A percentile compares a stretch with the other conserved stretches of the same genome.
Conservation (phyloP, 768 basidiomycete genomes). For the Lyophyllum decastes region DNA sequence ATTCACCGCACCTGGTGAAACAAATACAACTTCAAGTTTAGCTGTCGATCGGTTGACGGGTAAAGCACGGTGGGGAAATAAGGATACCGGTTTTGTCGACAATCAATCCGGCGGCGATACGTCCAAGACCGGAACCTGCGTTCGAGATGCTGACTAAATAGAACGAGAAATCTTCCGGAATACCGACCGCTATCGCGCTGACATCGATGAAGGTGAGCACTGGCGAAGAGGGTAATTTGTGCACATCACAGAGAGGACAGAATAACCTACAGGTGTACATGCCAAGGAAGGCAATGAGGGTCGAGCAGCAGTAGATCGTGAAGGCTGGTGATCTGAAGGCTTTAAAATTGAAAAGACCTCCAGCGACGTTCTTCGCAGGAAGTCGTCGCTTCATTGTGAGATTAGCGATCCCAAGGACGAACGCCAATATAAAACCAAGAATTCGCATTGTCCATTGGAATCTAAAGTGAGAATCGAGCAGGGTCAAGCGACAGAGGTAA, state of each 20-base stretch:
- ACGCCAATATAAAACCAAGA: slow-evolving; percentile 56
- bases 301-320: slow-evolving; percentile 50
- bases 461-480: slow-evolving; percentile 27
- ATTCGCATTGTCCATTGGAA: slow-evolving; percentile 74
- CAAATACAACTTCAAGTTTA: not conserved
- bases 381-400: slow-evolving; percentile 47
- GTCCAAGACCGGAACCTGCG: slow-evolving; percentile 56
- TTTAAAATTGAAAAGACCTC: slow-evolving; percentile 53
- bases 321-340: slow-evolving; percentile 50
- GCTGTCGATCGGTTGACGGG: not conserved
- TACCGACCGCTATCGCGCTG: slow-evolving; percentile 45
- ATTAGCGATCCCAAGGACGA: slow-evolving; percentile 51
- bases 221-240: slow-evolving; percentile 14
- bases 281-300: slow-evolving; percentile 54
- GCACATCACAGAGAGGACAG: not conserved
- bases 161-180: slow-evolving; percentile 50
- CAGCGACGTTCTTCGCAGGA: slow-evolving; percentile 49
- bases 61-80: not conserved
- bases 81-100: slow-evolving; percentile 49
- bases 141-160: slow-evolving; percentile 67
- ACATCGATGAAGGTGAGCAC: slow-evolving; percentile 61
- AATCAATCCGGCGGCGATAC: slow-evolving; percentile 47
- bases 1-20: slow-evolving; percentile 52
- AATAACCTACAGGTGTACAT: slow-evolving; percentile 53
- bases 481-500: not conserved